Base-by-base conservation (phyloP, 2,329 filamentous ascomycete species). In the Curvularia lunata region DNA sequence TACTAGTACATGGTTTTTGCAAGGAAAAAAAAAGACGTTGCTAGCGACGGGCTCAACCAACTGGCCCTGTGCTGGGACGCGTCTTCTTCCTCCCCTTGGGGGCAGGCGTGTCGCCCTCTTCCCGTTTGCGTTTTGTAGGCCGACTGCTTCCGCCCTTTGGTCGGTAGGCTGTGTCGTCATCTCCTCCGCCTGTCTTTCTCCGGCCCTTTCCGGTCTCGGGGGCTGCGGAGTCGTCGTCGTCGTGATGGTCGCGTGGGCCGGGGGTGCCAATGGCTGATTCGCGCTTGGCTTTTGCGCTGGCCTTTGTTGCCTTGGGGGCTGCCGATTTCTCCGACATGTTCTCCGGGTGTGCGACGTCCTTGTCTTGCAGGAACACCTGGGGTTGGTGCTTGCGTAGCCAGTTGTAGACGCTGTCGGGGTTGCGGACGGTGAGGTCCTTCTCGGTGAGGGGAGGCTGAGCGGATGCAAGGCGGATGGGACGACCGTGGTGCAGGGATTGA, bases 321-420 rank as follows among this genome's bases (percentile, higher is more conserved):
- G 67, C 68, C 16, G 67, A 68, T 60, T 74, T 74, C 52, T 74
- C 74, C 0, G 75, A 72, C 45, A 71, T 34, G 56, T 77, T 77
- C 50, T 80, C 77, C 51, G 73, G 76, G 52, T 75, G 71, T 9
- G 60, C 60, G 6, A 67, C 68, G 58, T 80, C 81, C 64, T 87
- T 86, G 69, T 92, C 91, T 74, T 96, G 90, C 19, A 96, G 80
- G 79, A 96, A 93, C 48, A 92, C 88, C 75, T 94, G 88, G 3
- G 92, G 91, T 58, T 91, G 88, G 76, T 97, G 85, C 72, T 91
- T 88, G 62, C 91, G 86, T 12, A 99, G 85, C 95, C 95, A 99
- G 76, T 96, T 97, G 80, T 96, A 96, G 3, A 97, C 93, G 58
- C 91, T 96, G 41, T 92, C 91, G 0, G 93, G 92, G 74, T 98